A percentile compares a stretch with the other conserved stretches of the same genome.
These are phyloP conservation scores for Yarrowia sp. DNA, from an alignment of 805 yeast genomes.

Conservation along the genomic window DNA sequence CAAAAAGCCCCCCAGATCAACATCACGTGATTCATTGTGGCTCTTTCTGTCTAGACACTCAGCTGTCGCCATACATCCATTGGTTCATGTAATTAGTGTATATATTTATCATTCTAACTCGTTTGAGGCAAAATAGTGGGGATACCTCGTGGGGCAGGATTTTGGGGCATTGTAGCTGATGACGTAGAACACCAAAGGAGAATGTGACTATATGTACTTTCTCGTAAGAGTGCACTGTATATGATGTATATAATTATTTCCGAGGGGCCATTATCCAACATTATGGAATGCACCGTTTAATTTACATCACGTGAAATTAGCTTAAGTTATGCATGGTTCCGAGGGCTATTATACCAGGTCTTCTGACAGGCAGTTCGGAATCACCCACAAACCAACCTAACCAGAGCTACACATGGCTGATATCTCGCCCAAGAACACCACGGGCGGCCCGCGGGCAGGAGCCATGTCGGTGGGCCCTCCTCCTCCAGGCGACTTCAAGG, in stretches of 20 bases:
- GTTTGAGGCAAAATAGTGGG: too few species aligned
- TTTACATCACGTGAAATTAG: constrained; percentile 41
- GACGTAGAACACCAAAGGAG: too few species aligned
- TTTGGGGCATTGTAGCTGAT: too few species aligned
- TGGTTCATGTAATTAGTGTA: neutral
- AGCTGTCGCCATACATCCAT: neutral
- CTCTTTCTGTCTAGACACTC: neutral
- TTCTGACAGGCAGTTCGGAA: neutral
- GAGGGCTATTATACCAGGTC: neutral
- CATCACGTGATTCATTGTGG: neutral
- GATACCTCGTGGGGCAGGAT: too few species aligned
- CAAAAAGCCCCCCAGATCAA: neutral
- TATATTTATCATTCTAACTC: neutral
- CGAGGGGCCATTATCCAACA: neutral
- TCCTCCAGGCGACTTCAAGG: neutral
- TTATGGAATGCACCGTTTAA: neutral
- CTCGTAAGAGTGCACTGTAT: too few species aligned
- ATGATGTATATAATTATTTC: too few species aligned
- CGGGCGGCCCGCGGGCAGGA: neutral
- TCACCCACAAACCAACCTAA: neutral
- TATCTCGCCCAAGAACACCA: constrained; percentile 22
- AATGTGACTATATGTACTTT: too few species aligned
- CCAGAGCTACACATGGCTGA: neutral
- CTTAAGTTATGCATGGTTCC: constrained; percentile 13
- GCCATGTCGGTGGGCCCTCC: neutral